Evolutionary conservation across 768 basidiomycete species (phyloP).

Genomic region (Termitomyces titanicus): DNA sequence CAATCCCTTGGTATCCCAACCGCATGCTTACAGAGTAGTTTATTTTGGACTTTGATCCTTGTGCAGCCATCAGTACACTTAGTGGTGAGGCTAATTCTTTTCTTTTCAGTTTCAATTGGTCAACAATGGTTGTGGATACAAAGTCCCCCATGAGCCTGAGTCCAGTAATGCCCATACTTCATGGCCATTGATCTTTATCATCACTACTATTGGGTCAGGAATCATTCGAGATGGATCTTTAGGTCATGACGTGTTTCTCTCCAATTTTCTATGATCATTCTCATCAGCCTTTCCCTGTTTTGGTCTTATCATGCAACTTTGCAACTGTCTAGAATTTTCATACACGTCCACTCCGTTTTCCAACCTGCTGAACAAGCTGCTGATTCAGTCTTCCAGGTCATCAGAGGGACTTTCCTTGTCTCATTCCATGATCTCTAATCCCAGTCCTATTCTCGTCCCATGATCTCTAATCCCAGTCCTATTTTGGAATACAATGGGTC

Average conservation of each 20-base stretch:
- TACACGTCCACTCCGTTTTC: background rate
- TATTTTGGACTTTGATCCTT: conserved; percentile 36
- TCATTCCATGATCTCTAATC: background rate
- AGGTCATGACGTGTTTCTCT: conserved; percentile 19
- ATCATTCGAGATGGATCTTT: conserved; percentile 17
- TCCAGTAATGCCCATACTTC: conserved; percentile 31
- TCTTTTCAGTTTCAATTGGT: conserved; percentile 29
- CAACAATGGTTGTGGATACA: conserved; percentile 30
- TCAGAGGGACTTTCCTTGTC: background rate
- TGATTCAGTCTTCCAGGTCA: background rate
- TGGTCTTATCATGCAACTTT: background rate
- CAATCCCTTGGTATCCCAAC: conserved; percentile 32
- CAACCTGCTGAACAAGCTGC: background rate
- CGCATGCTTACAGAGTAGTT: conserved; percentile 21
- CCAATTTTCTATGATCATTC: conserved; percentile 2
- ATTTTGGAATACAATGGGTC: background rate
- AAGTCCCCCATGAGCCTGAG: conserved; percentile 39
- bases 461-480: background rate
- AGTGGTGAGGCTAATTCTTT: conserved; percentile 27
- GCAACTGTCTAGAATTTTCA: background rate
- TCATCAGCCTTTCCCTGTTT: background rate
- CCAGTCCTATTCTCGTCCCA: background rate
- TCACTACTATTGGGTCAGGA: conserved; percentile 31
- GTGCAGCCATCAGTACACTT: conserved; percentile 33
- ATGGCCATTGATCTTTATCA: conserved; percentile 27